Percentiles rank a stretch among this genome's conserved stretches.
Evolutionary conservation across 305 asterid species (phyloP).

Genomic region (Striga hermonthica): DNA sequence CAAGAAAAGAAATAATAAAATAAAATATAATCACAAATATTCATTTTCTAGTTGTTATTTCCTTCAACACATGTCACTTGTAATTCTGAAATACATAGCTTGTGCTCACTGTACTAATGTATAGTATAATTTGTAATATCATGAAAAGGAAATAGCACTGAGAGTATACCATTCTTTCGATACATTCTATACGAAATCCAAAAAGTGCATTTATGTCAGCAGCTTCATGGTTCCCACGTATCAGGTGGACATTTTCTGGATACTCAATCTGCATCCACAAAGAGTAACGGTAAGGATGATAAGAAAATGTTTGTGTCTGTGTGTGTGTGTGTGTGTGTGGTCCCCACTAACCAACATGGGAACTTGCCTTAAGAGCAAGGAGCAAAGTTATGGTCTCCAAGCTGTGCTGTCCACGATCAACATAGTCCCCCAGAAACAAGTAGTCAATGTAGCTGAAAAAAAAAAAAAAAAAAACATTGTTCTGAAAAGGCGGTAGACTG

Average conservation of each 20-base stretch:
- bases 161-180: constrained; percentile 88
- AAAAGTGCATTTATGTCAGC: constrained; percentile 98
- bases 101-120: too few species aligned
- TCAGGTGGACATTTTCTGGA: constrained; percentile 93
- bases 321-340: not conserved
- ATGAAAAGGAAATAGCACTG: too few species aligned
- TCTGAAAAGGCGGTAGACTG: not conserved
- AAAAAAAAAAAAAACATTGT: constrained; percentile 29
- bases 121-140: too few species aligned
- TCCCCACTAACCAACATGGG: constrained; percentile 4
- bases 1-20: too few species aligned
- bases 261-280: constrained; percentile 67
- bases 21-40: too few species aligned
- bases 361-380: constrained; percentile 90
- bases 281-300: constrained; percentile 21
- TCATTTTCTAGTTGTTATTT: too few species aligned
- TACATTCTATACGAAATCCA: constrained; percentile 99
- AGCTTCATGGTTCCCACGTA: constrained; percentile 99
- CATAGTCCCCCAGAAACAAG: constrained; percentile 96
- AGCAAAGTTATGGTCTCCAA: constrained; percentile 97
- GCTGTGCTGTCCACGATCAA: constrained; percentile 99
- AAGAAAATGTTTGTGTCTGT: not conserved
- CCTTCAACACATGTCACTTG: too few species aligned
- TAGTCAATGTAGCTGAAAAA: constrained; percentile 92
- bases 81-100: too few species aligned